phyloP scores from a whole-genome alignment of 2,329 filamentous ascomycete species.

The Davidsoniella virescens region DNA sequence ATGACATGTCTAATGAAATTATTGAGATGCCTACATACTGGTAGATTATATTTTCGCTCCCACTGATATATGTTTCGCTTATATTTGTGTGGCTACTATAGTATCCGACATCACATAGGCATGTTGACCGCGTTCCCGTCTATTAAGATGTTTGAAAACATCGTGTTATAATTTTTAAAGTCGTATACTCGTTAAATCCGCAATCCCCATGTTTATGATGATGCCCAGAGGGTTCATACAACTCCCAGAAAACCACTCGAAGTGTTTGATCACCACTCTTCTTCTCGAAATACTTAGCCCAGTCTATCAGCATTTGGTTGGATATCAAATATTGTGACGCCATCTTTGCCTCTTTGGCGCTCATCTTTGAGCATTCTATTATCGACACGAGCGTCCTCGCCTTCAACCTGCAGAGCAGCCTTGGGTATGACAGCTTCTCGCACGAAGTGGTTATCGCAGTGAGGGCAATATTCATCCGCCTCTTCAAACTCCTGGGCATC shows the following conservation, averaged over 20 bases:
- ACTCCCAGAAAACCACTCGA: neutral
- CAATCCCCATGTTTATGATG: neutral
- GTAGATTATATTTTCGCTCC: neutral
- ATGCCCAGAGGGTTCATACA: neutral
- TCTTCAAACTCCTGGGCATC: constrained; percentile 87
- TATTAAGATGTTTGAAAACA: neutral
- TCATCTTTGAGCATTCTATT: constrained; percentile 88
- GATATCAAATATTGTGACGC: constrained; percentile 58
- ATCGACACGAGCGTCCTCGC: constrained; percentile 76
- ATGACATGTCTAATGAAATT: constrained; percentile 11
- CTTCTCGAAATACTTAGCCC: constrained; percentile 34
- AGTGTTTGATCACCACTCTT: neutral
- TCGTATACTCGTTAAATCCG: constrained; percentile 11
- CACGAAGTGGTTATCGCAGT: constrained; percentile 98
- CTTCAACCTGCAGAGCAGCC: constrained; percentile 70
- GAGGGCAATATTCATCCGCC: constrained; percentile 94
- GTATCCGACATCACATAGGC: no score
- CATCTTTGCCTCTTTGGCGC: constrained; percentile 43
- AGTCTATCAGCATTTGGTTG: constrained; percentile 58
- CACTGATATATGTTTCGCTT: no score
- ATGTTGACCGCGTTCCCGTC: no score
- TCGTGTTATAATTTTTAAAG: constrained; percentile 2
- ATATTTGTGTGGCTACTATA: no score
- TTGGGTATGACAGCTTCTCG: constrained; percentile 77
- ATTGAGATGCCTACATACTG: neutral